Evolutionary conservation across 306 rosid species (phyloP).

Genomic region (Rosa chinensis): DNA sequence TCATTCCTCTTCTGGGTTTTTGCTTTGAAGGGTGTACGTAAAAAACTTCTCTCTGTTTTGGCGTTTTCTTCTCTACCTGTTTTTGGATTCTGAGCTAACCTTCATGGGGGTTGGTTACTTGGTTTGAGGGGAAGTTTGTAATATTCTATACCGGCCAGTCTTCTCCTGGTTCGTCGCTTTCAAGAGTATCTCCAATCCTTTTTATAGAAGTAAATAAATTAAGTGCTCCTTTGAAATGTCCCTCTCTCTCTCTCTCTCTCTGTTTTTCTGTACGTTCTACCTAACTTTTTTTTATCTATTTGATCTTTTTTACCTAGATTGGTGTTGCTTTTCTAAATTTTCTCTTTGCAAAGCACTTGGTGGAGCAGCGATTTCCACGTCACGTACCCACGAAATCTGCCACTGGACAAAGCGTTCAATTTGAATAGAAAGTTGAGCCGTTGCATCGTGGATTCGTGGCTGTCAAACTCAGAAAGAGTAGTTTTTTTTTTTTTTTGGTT

Average conservation of each 20-base stretch:
- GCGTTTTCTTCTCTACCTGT: not conserved
- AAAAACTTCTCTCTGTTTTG: not conserved
- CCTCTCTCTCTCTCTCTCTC: slow-evolving; percentile 10
- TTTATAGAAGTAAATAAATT: not conserved
- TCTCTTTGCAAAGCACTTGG: not conserved
- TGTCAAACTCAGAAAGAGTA: not conserved
- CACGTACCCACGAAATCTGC: not conserved
- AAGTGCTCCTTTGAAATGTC: slow-evolving; percentile 18
- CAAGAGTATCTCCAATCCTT: not conserved
- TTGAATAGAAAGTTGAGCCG: not conserved
- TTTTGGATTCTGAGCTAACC: slow-evolving; percentile 11
- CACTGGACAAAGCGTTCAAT: not conserved
- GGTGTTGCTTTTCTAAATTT: not conserved
- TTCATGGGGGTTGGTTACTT: slow-evolving; percentile 8
- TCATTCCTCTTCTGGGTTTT: not conserved
- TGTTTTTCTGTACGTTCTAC: not conserved
- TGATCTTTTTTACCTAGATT: slow-evolving; percentile 9
- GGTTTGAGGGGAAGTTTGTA: not conserved
- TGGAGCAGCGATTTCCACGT: slow-evolving; percentile 6
- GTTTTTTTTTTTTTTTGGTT: too few species aligned
- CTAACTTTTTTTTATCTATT: not conserved
- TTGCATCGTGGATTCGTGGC: not conserved
- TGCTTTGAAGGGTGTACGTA: not conserved
- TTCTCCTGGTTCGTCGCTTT: slow-evolving; percentile 7
- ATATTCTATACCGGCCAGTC: slow-evolving; percentile 37